Conservation (phyloP, 768 basidiomycete genomes). For the Lentinula sp. region DNA sequence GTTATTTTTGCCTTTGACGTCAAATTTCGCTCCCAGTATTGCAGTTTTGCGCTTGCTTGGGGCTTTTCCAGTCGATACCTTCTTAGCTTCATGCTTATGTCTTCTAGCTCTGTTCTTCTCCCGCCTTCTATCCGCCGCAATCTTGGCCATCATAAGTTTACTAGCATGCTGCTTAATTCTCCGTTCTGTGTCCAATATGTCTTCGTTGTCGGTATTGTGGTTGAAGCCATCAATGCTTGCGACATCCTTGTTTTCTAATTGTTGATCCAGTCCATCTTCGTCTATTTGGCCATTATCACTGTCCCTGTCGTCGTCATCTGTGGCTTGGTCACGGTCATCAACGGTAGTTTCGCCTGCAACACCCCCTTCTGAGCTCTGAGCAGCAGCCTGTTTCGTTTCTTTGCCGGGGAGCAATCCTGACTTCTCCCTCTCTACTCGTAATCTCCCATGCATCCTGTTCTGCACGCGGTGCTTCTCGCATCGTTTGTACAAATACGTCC, state of each 20-base stretch:
- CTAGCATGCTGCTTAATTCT: neutral
- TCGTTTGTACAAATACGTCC: constrained; percentile 41
- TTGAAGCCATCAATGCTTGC: too few relatives aligned
- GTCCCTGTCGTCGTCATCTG: neutral
- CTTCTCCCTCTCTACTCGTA: constrained; percentile 42
- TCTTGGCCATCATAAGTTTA: neutral
- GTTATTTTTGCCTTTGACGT: too few relatives aligned
- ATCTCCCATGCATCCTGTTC: constrained; percentile 45
- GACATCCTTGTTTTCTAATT: too few relatives aligned
- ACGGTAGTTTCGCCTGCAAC: too few relatives aligned
- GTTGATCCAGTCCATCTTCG: neutral
- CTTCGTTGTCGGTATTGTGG: neutral
- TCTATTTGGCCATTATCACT: neutral
- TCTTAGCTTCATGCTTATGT: neutral
- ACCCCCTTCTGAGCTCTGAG: neutral
- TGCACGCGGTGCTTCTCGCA: constrained; percentile 54
- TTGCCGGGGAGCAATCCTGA: neutral
- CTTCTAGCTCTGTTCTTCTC: too few relatives aligned
- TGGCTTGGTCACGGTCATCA: too few relatives aligned
- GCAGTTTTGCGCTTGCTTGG: too few relatives aligned
- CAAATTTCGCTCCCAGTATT: too few relatives aligned
- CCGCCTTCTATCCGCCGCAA: too few relatives aligned
- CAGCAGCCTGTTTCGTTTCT: neutral
- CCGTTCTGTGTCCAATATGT: neutral
- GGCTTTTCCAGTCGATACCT: neutral